These are phyloP conservation scores for Trametes polyzona DNA, from an alignment of 1,284 basidiomycete genomes.

Conservation along the genomic window DNA sequence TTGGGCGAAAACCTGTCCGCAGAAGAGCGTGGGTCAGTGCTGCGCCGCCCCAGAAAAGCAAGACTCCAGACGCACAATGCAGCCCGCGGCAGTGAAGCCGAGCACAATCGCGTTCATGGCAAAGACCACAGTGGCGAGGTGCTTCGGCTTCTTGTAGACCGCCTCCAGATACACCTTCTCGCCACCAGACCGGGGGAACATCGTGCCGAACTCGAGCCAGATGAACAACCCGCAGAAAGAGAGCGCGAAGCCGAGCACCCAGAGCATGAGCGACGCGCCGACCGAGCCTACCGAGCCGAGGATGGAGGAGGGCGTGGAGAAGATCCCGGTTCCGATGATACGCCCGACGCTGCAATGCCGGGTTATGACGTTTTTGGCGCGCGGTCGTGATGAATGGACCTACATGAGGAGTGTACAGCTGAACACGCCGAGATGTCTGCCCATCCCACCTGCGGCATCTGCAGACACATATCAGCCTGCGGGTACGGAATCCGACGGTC, in stretches of 20 bases:
- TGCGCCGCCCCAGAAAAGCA: no score
- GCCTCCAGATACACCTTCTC: conserved; percentile 81
- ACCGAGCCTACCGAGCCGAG: conserved; percentile 65
- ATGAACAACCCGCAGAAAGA: conserved; percentile 68
- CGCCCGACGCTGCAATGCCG: conserved; percentile 45
- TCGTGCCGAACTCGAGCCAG: conserved; percentile 75
- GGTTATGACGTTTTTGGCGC: no score
- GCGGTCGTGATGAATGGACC: background rate
- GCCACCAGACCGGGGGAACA: conserved; percentile 56
- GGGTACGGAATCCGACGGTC: background rate
- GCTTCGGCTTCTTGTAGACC: conserved; percentile 65
- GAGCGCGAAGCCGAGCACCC: conserved; percentile 69
- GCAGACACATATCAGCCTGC: background rate
- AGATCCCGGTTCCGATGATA: conserved; percentile 66
- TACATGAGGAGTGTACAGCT: conserved; percentile 37
- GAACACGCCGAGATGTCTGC: conserved; percentile 37
- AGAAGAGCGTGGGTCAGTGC: background rate
- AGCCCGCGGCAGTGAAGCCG: conserved; percentile 61
- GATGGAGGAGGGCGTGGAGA: conserved; percentile 66
- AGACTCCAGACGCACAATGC: conserved; percentile 47
- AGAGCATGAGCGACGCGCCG: conserved; percentile 68
- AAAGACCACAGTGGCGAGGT: conserved; percentile 63
- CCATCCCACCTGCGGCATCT: conserved; percentile 38
- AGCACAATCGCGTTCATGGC: conserved; percentile 63
- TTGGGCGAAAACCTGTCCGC: conserved; percentile 35